Conservation (phyloP, 2,329 filamentous ascomycete species). For the Beauveria bassiana region DNA sequence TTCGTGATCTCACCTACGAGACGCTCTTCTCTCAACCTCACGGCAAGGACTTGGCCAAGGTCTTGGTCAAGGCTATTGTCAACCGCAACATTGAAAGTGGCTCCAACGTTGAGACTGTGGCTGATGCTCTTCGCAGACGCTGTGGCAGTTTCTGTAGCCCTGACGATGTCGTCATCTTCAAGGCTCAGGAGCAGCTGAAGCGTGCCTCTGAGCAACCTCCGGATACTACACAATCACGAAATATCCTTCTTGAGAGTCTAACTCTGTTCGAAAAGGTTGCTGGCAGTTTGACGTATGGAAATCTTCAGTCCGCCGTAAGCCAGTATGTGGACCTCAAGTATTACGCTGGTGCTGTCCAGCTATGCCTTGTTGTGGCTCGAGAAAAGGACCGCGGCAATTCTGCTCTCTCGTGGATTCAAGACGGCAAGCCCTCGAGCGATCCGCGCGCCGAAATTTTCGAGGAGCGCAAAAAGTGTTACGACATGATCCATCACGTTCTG, state of each 20-base stretch:
- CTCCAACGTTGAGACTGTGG: conserved; percentile 94
- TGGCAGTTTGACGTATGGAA: conserved; percentile 69
- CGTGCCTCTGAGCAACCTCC: conserved; percentile 70
- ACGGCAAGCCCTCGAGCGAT: conserved; percentile 67
- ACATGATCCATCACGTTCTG: conserved; percentile 78
- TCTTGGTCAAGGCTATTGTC: conserved; percentile 94
- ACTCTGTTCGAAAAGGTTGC: conserved; percentile 85
- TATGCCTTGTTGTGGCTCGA: conserved; percentile 74
- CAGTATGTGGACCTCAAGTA: conserved; percentile 80
- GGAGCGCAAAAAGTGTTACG: conserved; percentile 71
- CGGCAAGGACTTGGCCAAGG: conserved; percentile 84
- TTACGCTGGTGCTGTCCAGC: conserved; percentile 85
- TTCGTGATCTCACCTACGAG: conserved; percentile 78
- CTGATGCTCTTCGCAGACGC: conserved; percentile 81
- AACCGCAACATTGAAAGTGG: conserved; percentile 96
- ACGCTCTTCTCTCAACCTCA: conserved; percentile 70
- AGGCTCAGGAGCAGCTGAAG: conserved; percentile 91
- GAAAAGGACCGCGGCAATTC: conserved; percentile 82
- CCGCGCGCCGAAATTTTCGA: conserved; percentile 59
- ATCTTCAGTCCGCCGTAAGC: conserved; percentile 67
- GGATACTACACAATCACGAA: conserved; percentile 68
- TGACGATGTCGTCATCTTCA: conserved; percentile 97
- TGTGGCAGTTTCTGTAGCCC: conserved; percentile 97
- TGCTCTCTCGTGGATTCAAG: conserved; percentile 79
- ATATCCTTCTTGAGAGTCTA: conserved; percentile 80